A percentile compares a stretch with the other conserved stretches of the same genome.
Conservation (phyloP, 2,329 filamentous ascomycete genomes). For the Microsporum canis region DNA sequence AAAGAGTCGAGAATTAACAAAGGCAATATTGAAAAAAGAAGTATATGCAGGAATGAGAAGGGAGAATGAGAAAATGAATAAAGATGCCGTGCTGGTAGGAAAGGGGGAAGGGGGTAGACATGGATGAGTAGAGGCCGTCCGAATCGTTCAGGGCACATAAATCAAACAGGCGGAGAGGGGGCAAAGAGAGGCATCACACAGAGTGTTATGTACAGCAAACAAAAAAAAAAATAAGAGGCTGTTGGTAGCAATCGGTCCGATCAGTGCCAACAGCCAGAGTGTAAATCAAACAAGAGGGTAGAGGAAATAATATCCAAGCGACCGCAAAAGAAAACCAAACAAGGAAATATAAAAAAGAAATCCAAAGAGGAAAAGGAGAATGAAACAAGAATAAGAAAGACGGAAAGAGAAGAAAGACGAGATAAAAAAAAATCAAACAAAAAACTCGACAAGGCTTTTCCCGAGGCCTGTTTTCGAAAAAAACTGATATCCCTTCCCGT, state of each 20-base stretch:
- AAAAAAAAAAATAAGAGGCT: neutral
- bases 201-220: neutral
- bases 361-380: neutral
- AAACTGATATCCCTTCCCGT: neutral
- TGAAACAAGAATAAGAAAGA: neutral
- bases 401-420: neutral
- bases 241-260: neutral
- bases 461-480: neutral
- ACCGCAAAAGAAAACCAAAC: neutral
- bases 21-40: constrained; percentile 1
- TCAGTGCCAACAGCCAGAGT: neutral
- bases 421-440: neutral
- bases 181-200: neutral
- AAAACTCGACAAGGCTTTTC: constrained; percentile 3
- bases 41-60: constrained; percentile 2
- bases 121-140: neutral
- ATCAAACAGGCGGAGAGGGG: neutral
- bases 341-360: neutral
- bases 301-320: neutral
- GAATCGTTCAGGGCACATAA: neutral
- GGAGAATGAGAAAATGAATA: neutral
- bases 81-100: neutral
- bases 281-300: neutral
- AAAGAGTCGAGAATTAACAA: neutral
- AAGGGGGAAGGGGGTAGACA: neutral